Percentiles rank a stretch among this genome's conserved stretches.
These are phyloP conservation scores for Takashimella koratensis DNA, from an alignment of 1,284 basidiomycete genomes.

Conservation along the genomic window DNA sequence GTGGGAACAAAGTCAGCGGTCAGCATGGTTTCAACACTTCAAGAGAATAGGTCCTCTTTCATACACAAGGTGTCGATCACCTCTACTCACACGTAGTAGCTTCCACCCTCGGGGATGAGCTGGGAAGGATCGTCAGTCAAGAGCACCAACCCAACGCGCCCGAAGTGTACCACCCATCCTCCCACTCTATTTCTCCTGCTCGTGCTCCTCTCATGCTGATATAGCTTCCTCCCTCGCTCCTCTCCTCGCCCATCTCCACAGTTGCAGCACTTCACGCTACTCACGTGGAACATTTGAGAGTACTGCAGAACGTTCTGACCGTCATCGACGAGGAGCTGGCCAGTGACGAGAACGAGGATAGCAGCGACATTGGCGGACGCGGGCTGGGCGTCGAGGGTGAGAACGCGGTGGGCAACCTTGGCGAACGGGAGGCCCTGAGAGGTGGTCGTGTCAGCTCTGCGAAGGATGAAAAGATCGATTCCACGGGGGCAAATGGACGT, in stretches of 20 bases:
- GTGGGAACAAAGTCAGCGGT: neutral
- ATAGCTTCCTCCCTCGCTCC: neutral
- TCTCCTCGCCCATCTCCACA: neutral
- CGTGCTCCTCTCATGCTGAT: neutral
- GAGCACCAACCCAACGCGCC: no score
- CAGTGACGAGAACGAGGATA: conserved; percentile 85
- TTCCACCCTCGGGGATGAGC: conserved; percentile 68
- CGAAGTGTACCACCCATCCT: no score
- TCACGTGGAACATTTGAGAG: conserved; percentile 80
- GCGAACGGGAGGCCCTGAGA: conserved; percentile 71
- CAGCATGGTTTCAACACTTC: neutral
- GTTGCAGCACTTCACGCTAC: no score
- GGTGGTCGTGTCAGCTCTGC: no score
- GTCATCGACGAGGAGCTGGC: conserved; percentile 77
- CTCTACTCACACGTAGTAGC: conserved; percentile 88
- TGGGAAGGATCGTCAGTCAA: conserved; percentile 18
- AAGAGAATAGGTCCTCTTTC: no score
- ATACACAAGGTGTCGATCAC: no score
- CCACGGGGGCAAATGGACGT: no score
- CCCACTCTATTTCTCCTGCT: no score
- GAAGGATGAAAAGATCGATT: no score
- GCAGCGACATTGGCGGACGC: conserved; percentile 62
- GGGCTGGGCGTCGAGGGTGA: conserved; percentile 86
- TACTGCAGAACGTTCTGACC: conserved; percentile 74
- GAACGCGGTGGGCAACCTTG: conserved; percentile 76